Evolutionary conservation across 768 basidiomycete genomes (phyloP).

Genomic region (Suillus americanus): DNA sequence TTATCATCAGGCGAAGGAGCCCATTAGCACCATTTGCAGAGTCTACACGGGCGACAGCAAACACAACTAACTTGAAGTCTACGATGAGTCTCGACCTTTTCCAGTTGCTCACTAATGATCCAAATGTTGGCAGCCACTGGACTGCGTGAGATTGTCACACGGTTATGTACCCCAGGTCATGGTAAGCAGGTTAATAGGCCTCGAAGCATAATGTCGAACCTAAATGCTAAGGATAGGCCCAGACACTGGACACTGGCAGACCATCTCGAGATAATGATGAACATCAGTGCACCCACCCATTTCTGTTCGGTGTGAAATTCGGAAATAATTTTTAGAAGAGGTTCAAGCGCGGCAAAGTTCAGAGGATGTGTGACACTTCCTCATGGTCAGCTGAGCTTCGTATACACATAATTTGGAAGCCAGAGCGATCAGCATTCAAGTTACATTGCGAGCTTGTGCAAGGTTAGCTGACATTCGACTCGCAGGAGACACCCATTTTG

Average conservation of each 20-base stretch:
- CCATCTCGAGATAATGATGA: neutral
- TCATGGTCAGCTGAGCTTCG: neutral
- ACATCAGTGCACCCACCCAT: neutral
- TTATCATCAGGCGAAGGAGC: no score
- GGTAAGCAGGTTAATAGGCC: neutral
- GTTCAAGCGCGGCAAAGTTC: neutral
- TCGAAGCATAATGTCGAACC: neutral
- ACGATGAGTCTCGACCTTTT: neutral
- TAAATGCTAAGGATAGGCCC: neutral
- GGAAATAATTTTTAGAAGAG: neutral
- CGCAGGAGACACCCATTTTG: neutral
- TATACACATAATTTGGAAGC: neutral
- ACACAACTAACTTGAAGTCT: no score
- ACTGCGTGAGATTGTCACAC: neutral
- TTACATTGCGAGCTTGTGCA: neutral
- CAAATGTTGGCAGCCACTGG: neutral
- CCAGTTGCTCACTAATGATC: neutral
- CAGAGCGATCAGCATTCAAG: neutral
- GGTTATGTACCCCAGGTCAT: neutral
- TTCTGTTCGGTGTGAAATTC: neutral
- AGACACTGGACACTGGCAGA: neutral
- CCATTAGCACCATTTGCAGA: no score
- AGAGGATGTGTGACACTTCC: neutral
- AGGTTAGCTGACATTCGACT: neutral
- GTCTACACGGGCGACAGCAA: no score